A percentile compares a stretch with the other conserved stretches of the same genome.
phyloP scores from a whole-genome alignment of 768 basidiomycete species.

The Asterophora parasitica region DNA sequence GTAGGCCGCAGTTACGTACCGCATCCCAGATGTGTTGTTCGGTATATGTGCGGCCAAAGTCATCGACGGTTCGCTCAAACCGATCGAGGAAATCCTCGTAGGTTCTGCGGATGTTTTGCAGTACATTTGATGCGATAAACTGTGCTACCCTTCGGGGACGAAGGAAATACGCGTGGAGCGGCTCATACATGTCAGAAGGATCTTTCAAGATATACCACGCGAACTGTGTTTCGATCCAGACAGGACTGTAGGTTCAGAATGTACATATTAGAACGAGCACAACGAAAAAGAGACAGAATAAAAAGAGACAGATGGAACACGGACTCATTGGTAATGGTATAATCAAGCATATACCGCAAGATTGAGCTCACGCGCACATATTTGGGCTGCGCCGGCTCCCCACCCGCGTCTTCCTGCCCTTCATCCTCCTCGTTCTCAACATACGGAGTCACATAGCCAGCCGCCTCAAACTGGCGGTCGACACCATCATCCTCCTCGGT shows the following conservation, averaged over 20 bases:
- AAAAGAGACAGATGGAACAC: slow-evolving; percentile 21
- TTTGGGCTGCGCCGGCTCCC: slow-evolving; percentile 15
- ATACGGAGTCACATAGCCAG: slow-evolving; percentile 46
- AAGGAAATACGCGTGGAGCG: slow-evolving; percentile 45
- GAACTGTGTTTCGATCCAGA: slow-evolving; percentile 60
- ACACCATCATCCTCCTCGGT: slow-evolving; percentile 40
- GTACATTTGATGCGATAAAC: slow-evolving; percentile 33
- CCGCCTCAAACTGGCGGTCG: slow-evolving; percentile 44
- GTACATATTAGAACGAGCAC: slow-evolving; percentile 1
- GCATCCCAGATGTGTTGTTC: slow-evolving; percentile 29
- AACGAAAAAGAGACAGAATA: not conserved
- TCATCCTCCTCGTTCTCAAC: slow-evolving; percentile 57
- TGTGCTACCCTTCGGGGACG: slow-evolving; percentile 48
- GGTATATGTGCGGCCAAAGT: slow-evolving; percentile 29
- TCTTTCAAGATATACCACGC: slow-evolving; percentile 57
- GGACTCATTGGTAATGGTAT: slow-evolving; percentile 45
- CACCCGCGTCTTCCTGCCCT: slow-evolving; percentile 38
- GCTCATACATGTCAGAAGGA: slow-evolving; percentile 43
- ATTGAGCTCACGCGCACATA: slow-evolving; percentile 46
- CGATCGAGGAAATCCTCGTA: slow-evolving; percentile 31
- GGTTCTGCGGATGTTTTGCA: slow-evolving; percentile 24
- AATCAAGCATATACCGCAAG: slow-evolving; percentile 46
- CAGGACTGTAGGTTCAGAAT: slow-evolving; percentile 37
- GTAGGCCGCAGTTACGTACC: slow-evolving; percentile 18
- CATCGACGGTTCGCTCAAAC: slow-evolving; percentile 29